Percentiles rank a stretch among this genome's conserved stretches.
Conservation (phyloP, 257 asterid genomes). For the Solanum tarijense region DNA sequence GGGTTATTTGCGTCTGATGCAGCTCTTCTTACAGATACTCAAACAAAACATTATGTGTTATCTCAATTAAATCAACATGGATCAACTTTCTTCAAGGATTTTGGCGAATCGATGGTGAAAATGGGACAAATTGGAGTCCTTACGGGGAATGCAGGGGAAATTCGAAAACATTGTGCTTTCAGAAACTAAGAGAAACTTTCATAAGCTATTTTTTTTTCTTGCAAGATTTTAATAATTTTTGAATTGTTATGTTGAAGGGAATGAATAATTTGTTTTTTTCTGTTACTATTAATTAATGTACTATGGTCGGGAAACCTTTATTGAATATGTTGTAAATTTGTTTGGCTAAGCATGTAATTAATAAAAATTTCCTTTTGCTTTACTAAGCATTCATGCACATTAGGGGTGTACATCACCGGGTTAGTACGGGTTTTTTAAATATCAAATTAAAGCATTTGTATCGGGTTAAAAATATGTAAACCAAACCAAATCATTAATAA, state of each 20-base stretch:
- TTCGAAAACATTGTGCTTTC: slow-evolving; percentile 18
- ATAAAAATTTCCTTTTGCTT: too few relatives aligned
- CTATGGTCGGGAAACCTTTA: too few relatives aligned
- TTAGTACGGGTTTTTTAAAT: too few relatives aligned
- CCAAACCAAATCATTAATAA: too few relatives aligned
- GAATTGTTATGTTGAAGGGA: neutral
- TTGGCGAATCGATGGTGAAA: slow-evolving; percentile 20
- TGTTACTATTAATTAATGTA: neutral
- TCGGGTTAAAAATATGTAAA: too few relatives aligned
- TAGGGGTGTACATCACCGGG: too few relatives aligned
- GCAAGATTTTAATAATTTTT: neutral
- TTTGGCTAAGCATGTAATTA: too few relatives aligned
- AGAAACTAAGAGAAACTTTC: neutral
- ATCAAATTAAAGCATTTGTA: too few relatives aligned
- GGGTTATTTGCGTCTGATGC: slow-evolving; percentile 31
- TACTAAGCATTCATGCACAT: too few relatives aligned
- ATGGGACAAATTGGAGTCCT: neutral
- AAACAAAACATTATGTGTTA: slow-evolving; percentile 20
- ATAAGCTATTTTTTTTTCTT: neutral
- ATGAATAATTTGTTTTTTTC: neutral
- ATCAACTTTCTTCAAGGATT: slow-evolving; percentile 28
- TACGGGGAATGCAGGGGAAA: neutral
- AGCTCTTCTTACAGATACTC: slow-evolving; percentile 19
- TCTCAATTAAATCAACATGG: slow-evolving; percentile 2
- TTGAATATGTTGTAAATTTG: too few relatives aligned